Evolutionary conservation across 2,329 filamentous ascomycete genomes (phyloP).

Genomic region (Hymenoscyphus occultus): DNA sequence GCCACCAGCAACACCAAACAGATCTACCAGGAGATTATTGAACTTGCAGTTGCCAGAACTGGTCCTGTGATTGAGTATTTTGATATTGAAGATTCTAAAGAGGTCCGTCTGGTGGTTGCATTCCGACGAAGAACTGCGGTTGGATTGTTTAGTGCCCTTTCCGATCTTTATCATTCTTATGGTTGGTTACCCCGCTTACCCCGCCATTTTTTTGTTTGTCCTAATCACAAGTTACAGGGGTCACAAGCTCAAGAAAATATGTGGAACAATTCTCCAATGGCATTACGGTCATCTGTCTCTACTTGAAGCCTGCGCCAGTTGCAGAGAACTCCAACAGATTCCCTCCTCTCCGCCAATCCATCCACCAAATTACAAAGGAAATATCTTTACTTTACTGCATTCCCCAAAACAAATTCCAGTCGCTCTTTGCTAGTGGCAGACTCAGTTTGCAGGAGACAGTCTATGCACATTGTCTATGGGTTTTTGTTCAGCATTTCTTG

Average conservation of each 20-base stretch:
- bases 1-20: slow-evolving; percentile 93
- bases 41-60: slow-evolving; percentile 76
- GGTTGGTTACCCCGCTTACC: slow-evolving; percentile 51
- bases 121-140: slow-evolving; percentile 91
- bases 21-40: slow-evolving; percentile 92
- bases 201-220: background rate
- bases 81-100: slow-evolving; percentile 84
- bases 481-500: slow-evolving; percentile 96
- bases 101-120: slow-evolving; percentile 92
- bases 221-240: slow-evolving; percentile 63
- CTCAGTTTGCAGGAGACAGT: slow-evolving; percentile 95
- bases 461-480: slow-evolving; percentile 96
- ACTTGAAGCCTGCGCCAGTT: slow-evolving; percentile 71
- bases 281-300: slow-evolving; percentile 94
- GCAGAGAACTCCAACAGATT: slow-evolving; percentile 53
- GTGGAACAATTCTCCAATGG: slow-evolving; percentile 99
- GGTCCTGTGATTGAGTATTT: slow-evolving; percentile 98
- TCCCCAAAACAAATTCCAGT: slow-evolving; percentile 93
- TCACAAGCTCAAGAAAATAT: slow-evolving; percentile 95
- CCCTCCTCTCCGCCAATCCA: slow-evolving; percentile 87
- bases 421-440: slow-evolving; percentile 78
- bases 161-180: slow-evolving; percentile 98
- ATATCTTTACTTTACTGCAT: slow-evolving; percentile 96
- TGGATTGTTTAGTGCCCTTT: slow-evolving; percentile 91
- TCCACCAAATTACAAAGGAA: slow-evolving; percentile 99